Base-by-base conservation (phyloP, 495 filamentous ascomycete genomes). In the Annulohypoxylon stygium region DNA sequence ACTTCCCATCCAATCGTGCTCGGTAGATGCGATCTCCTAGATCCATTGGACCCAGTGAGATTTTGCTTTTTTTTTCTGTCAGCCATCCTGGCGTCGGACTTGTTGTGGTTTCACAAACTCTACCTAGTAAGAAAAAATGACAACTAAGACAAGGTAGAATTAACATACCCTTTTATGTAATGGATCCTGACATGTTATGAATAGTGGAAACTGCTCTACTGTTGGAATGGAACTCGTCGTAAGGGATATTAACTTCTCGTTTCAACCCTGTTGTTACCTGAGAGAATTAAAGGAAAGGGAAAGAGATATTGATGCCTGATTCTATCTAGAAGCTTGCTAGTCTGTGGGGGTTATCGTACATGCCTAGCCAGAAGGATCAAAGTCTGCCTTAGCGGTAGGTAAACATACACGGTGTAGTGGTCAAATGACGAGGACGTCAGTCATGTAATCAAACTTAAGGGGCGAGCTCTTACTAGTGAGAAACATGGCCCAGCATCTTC, bases 1-100 rank as follows among this genome's bases (percentile, higher is more conserved):
- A 75, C 23, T 66, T 66, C 39, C 73, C 73, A 69, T 33, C 73
- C 66, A 69, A 72, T 66, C 41, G 45, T 51, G 26, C 39, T 20
- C 12, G 2, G 5, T 30, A 23, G 25, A 45, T 20, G 53, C 18
- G 10, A 61, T 30, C 53, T 36, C 62, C 11, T 65, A 60, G 59
- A 37, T 65, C 63, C 4, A 55, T 64, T 43, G 23, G 50, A n/a
- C 25, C 25, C 43, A 43, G 6, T 37, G 8, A 63, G 34, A 59
- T n/a, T 64, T 75, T 68, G 18, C 60, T 75, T 72, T 72, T 74
- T 65, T 75, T 72, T 72, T 74, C 61, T 30, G 12, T 39, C n/a
- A 16, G 8, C 16, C 16, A 23, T 25, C 11, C 10, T 47, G 57
- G 41, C 55, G 18, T 65, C 61, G 63, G 71, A 69, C 55, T 71